phyloP scores from a whole-genome alignment of 306 rosid species.

The Rosa persica region DNA sequence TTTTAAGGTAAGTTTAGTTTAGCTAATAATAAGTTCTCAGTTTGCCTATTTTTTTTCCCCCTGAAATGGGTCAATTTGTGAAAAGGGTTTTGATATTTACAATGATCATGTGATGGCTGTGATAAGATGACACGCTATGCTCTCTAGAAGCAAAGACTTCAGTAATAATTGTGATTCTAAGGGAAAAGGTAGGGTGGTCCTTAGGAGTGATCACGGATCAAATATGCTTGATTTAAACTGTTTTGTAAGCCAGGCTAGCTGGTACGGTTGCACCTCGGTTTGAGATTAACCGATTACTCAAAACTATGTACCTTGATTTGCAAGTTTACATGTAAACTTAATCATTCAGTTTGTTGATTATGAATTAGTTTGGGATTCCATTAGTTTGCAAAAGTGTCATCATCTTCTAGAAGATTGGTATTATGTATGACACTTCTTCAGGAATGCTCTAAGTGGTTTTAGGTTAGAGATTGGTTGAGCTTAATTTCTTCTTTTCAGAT shows the following conservation, averaged over 20 bases:
- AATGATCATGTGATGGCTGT: slow-evolving; percentile 3
- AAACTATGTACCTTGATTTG: background rate
- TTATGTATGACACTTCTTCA: background rate
- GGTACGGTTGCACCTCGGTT: background rate
- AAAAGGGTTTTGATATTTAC: background rate
- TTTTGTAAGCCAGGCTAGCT: slow-evolving; percentile 4
- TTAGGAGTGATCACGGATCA: slow-evolving; percentile 3
- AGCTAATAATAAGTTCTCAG: background rate
- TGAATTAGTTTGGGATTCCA: background rate
- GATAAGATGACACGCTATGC: background rate
- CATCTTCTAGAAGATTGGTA: background rate
- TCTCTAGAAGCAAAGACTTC: slow-evolving; percentile 7
- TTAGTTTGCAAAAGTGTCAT: background rate
- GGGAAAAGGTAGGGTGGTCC: background rate
- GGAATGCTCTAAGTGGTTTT: background rate
- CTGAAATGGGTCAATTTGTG: background rate
- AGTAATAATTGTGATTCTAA: background rate
- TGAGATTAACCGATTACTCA: background rate
- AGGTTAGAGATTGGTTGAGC: slow-evolving; percentile 16
- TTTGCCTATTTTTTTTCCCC: background rate
- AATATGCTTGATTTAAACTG: slow-evolving; percentile 9
- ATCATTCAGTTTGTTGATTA: background rate
- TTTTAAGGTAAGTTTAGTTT: background rate
- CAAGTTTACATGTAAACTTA: background rate
- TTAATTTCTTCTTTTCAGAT: slow-evolving; percentile 6